Evolutionary conservation across 2,329 filamentous ascomycete genomes (phyloP), one percentile per base, ranked within the genome.

Genomic region (Hyphodiscus sp.): DNA sequence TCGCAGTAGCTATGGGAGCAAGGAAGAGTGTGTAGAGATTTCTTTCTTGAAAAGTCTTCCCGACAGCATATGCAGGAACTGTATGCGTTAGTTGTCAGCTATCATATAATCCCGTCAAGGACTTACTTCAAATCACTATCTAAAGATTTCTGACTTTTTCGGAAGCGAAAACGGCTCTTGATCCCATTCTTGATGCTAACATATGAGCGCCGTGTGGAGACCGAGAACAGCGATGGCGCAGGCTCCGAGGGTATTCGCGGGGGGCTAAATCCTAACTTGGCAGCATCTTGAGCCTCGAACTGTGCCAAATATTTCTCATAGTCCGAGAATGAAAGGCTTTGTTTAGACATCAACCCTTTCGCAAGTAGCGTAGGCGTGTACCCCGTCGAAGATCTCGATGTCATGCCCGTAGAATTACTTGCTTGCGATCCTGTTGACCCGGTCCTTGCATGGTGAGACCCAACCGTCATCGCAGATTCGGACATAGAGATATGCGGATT

Each of bases 1-100:
- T 73, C 66, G 68, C 82, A 85, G 61, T 82, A 82, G 20, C 72
- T 76, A 62, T 85, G 81, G 18, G 76, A 75, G 58, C 82, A 85
- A 2, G 77, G 74, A 4, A 84, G 70, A 47, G 70, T 77, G 55
- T 78, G 74, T 26, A 81, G 64, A 4, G 68, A 60, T 30, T 68
- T 67, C 33, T 70, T 70, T 47, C 68, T 70, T 57, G 71, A 70
- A 58, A 80, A 75, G 47, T 81, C 75, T 47, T 79, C 75, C 54
- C 76, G 76, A 60, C 82, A 85, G 59, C 76, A 79, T 46, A 77
- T 74, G 59, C 81, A 85, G 18, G 75, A 76, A 55, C 81, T 83
- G 60, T 16, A 30, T 10, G 45, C 11, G 51, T 64, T 41, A 63
- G 61, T 41, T 20, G 41, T 13, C 13, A 23, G n/a, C 18, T 1